These are phyloP conservation scores for Trichoderma guizhouense DNA, from an alignment of 2,329 filamentous ascomycete genomes.

Conservation along the genomic window DNA sequence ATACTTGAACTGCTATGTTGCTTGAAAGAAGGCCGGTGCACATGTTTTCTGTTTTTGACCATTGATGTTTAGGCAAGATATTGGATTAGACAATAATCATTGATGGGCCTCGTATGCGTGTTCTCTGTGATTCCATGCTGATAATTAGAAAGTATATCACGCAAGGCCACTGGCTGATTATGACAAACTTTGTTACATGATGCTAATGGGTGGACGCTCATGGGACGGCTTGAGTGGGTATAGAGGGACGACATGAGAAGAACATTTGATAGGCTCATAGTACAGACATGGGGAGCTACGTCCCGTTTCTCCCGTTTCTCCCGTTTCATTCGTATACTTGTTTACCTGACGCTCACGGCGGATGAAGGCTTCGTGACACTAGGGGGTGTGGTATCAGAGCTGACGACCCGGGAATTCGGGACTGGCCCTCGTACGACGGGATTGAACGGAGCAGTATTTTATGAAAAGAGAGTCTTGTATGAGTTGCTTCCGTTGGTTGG, in stretches of 20 bases:
- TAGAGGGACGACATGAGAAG: neutral
- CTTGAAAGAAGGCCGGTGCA: neutral
- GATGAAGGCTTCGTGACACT: neutral
- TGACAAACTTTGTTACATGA: neutral
- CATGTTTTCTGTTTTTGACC: neutral
- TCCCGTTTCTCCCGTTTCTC: neutral
- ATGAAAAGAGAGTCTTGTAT: neutral
- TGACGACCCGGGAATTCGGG: neutral
- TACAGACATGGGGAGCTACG: neutral
- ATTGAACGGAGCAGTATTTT: neutral
- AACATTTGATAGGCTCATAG: neutral
- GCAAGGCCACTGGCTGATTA: neutral
- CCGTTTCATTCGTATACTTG: neutral
- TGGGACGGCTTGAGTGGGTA: no score
- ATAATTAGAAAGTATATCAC: neutral
- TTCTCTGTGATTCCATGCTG: neutral
- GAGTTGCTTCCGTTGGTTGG: neutral
- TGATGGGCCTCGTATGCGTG: neutral
- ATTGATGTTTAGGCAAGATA: neutral
- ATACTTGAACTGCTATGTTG: neutral
- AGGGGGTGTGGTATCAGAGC: neutral
- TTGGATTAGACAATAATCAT: neutral
- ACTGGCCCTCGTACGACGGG: neutral
- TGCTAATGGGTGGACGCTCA: no score
- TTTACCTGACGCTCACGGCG: neutral